Percentiles rank a stretch among this genome's conserved stretches.
Evolutionary conservation across 352 stramenopile species (phyloP).

Genomic region (Plasmopara viticola): DNA sequence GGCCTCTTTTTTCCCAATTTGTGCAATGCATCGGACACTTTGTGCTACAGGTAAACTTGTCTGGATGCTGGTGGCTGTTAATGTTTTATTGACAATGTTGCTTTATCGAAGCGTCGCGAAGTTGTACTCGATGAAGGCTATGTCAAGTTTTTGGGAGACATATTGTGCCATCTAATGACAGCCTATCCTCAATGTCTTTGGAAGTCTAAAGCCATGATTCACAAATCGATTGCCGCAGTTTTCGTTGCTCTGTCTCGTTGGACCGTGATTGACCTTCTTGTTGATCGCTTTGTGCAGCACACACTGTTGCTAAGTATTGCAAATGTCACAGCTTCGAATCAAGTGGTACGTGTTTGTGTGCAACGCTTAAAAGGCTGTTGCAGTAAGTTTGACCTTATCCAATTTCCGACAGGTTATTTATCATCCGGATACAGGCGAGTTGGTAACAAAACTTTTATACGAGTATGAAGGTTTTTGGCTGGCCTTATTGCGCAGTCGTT

Average conservation of each 20-base stretch:
- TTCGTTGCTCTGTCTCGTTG: slow-evolving; percentile 35
- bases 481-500: slow-evolving; percentile 25
- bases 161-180: slow-evolving; percentile 54
- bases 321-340: slow-evolving; percentile 41
- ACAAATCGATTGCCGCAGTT: slow-evolving; percentile 45
- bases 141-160: slow-evolving; percentile 43
- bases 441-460: slow-evolving; percentile 68
- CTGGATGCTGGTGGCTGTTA: neutral
- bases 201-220: slow-evolving; percentile 48
- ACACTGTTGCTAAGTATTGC: slow-evolving; percentile 64
- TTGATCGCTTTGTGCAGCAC: slow-evolving; percentile 52
- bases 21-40: slow-evolving; percentile 55
- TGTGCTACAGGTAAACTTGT: slow-evolving; percentile 38
- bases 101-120: slow-evolving; percentile 19
- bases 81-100: neutral
- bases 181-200: slow-evolving; percentile 59
- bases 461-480: slow-evolving; percentile 77
- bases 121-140: slow-evolving; percentile 37
- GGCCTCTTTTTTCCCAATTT: slow-evolving; percentile 49
- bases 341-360: slow-evolving; percentile 23
- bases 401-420: slow-evolving; percentile 35
- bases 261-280: slow-evolving; percentile 31
- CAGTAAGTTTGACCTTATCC: slow-evolving; percentile 2
- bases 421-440: slow-evolving; percentile 66
- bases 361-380: neutral